Base-by-base conservation (phyloP, 192 early-diverging fungal genomes). In the Mortierella antarctica region DNA sequence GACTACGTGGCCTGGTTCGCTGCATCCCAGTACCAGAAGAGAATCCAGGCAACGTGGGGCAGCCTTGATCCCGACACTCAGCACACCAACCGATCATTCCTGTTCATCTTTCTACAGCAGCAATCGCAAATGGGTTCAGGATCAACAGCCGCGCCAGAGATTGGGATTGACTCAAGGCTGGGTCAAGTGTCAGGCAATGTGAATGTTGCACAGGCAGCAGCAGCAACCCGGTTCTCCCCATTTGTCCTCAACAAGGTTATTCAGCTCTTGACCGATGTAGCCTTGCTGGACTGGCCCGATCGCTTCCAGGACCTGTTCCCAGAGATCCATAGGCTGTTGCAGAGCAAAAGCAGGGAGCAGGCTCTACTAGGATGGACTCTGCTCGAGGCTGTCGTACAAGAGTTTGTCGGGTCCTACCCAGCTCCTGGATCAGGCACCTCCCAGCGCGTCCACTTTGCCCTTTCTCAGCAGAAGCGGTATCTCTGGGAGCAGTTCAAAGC, bases 241-340 rank as follows among this genome's bases (percentile, higher is more conserved):
- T 72, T 80, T 72, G 77, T 80, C 9, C 50, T 71, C 47, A 80
- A 80, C 17, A 80, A 80, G 52, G 70, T 80, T 13, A 54, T 80
- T 15, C 77, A 80, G 55, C 65, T 80, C 51, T 14, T 80, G 18
- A 64, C 70, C 5, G 77, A 80, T 42, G 63, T 80, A 52, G 77
- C 77, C 17, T 53, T 80, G 12, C 53, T 68, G 54, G 77, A 80
- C 65, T 80, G 77, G 77, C 77, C 77, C 17, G 65, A 67, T 65
- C 69, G 70, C 5, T 80, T 67, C 48, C 77, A 61, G 21, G 77
- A 72, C n/a, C 61, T 80, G 3, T 71, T 80, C 51, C 60, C 77
- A 63, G 70, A 80, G 51, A 80, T 80, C 18, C 59, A 67, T 18
- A 53, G 23, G 10, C 52, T 80, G 5, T 23, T 71, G 21, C 77